phyloP scores from a whole-genome alignment of 345 rosid genomes.

The Eucalyptus tenuipes region DNA sequence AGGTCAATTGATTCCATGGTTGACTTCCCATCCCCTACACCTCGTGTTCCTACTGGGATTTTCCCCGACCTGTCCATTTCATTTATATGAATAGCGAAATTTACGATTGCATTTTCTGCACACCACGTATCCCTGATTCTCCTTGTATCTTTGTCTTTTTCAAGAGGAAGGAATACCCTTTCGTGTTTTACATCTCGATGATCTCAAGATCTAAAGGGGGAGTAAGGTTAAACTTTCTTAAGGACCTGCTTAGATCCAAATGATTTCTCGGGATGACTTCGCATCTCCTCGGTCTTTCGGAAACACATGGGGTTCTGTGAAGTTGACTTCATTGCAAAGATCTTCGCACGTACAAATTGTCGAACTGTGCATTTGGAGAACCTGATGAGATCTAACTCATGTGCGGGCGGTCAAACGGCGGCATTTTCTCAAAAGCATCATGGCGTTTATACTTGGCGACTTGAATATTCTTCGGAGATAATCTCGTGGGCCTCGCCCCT shows the following conservation, averaged over 20 bases:
- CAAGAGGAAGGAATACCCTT: neutral
- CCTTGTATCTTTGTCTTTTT: rapidly evolving
- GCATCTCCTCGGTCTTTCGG: neutral
- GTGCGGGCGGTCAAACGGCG: neutral
- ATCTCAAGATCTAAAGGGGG: rapidly evolving
- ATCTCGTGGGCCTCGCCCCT: neutral
- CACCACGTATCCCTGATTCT: neutral
- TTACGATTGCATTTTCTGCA: rapidly evolving
- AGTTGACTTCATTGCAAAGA: neutral
- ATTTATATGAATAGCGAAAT: no score
- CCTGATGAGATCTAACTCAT: neutral
- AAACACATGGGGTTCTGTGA: neutral
- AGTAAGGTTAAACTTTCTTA: no score
- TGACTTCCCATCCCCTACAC: neutral
- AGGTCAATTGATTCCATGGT: neutral
- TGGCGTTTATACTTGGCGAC: neutral
- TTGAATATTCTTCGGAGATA: neutral
- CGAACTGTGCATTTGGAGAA: neutral
- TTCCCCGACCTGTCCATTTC: neutral
- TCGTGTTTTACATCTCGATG: no score
- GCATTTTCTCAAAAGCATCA: neutral
- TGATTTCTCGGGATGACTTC: neutral
- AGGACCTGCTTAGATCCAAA: no score
- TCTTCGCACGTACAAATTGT: neutral
- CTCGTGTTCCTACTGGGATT: neutral